phyloP scores from a whole-genome alignment of 257 asterid species.

The Petunia secreta region DNA sequence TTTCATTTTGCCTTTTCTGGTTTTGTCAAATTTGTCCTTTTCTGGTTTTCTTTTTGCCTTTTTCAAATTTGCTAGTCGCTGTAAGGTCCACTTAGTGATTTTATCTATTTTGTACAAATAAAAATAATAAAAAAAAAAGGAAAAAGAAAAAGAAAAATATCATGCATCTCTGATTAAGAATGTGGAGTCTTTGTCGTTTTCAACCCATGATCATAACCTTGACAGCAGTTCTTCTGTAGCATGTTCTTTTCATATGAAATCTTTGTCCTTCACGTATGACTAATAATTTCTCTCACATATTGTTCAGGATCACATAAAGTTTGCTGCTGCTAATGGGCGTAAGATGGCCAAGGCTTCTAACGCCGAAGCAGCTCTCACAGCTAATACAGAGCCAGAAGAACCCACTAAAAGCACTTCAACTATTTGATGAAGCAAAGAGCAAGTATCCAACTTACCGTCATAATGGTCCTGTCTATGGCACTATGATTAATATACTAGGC shows the following conservation, averaged over 20 bases:
- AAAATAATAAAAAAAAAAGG: too few species aligned
- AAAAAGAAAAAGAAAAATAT: too few species aligned
- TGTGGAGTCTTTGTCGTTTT: too few species aligned
- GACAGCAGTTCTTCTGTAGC: too few species aligned
- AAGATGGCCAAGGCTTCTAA: slow-evolving; percentile 87
- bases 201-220: too few species aligned
- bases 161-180: too few species aligned
- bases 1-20: too few species aligned
- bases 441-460: slow-evolving; percentile 73
- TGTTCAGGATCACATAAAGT: slow-evolving; percentile 23
- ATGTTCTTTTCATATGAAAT: background rate
- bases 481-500: slow-evolving; percentile 72
- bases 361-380: slow-evolving; percentile 74
- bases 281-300: background rate
- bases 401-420: slow-evolving; percentile 76
- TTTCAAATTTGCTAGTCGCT: too few species aligned
- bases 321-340: slow-evolving; percentile 43
- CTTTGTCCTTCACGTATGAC: background rate
- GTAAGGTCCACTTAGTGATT: too few species aligned
- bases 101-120: too few species aligned
- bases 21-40: too few species aligned
- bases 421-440: slow-evolving; percentile 65
- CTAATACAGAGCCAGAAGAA: slow-evolving; percentile 68
- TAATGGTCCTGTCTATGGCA: slow-evolving; percentile 73
- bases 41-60: too few species aligned